These are phyloP conservation scores for Melastoma malabathricum DNA, from an alignment of 345 rosid species.

Conservation along the genomic window DNA sequence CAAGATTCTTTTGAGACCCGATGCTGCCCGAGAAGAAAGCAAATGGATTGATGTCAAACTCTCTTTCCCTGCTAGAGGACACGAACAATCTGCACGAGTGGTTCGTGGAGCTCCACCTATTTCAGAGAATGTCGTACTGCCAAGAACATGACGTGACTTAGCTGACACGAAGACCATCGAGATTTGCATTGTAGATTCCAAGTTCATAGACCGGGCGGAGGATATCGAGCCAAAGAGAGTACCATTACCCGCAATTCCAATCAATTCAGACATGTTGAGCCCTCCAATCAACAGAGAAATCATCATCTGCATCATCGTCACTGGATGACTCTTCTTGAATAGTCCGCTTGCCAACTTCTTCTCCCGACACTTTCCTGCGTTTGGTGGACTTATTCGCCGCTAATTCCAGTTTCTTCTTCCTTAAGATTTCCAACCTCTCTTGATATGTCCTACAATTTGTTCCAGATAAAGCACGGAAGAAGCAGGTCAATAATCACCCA, in stretches of 20 bases:
- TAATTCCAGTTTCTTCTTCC: slow-evolving; percentile 58
- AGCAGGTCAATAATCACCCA: not conserved
- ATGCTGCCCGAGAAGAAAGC: too few relatives aligned
- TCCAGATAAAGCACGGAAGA: not conserved
- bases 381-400: slow-evolving; percentile 47
- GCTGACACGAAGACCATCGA: too few relatives aligned
- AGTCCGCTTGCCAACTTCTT: slow-evolving; percentile 17
- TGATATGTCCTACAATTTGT: slow-evolving; percentile 30
- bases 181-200: too few relatives aligned
- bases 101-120: too few relatives aligned
- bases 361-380: slow-evolving; percentile 29
- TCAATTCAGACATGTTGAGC: slow-evolving; percentile 72
- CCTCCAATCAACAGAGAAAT: slow-evolving; percentile 83
- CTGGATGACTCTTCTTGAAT: slow-evolving; percentile 40
- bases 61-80: too few relatives aligned
- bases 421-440: slow-evolving; percentile 55
- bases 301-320: slow-evolving; percentile 48
- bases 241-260: not conserved
- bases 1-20: too few relatives aligned
- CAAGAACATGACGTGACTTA: too few relatives aligned
- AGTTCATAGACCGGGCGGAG: too few relatives aligned
- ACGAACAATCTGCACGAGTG: too few relatives aligned
- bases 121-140: too few relatives aligned
- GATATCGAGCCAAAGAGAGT: too few relatives aligned
- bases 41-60: too few relatives aligned